Evolutionary conservation across 768 basidiomycete species (phyloP).

Genomic region (Phylloporus arenicola): DNA sequence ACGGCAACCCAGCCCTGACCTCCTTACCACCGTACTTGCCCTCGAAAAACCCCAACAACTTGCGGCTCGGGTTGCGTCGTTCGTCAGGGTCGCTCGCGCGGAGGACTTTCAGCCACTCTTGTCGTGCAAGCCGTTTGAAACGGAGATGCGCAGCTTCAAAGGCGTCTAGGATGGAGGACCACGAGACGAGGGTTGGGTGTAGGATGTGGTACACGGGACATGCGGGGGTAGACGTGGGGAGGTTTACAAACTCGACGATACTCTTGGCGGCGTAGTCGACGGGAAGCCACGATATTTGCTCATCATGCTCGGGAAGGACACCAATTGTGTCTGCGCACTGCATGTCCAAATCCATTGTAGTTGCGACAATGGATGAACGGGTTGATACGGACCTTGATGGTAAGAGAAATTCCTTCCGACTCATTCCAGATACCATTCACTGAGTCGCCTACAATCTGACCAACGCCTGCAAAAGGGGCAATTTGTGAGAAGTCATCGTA

Average conservation of each 20-base stretch:
- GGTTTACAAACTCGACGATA: slow-evolving; percentile 40
- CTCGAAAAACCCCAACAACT: slow-evolving; percentile 24
- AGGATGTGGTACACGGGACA: slow-evolving; percentile 24
- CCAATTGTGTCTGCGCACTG: slow-evolving; percentile 39
- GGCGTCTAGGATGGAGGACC: slow-evolving; percentile 37
- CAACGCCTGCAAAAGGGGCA: slow-evolving; percentile 35
- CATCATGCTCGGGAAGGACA: slow-evolving; percentile 28
- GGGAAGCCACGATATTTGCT: slow-evolving; percentile 45
- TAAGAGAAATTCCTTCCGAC: slow-evolving; percentile 36
- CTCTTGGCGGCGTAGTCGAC: slow-evolving; percentile 46
- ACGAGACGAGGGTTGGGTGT: slow-evolving; percentile 21
- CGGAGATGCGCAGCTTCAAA: slow-evolving; percentile 35
- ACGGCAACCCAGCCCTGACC: slow-evolving; percentile 1
- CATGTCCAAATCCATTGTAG: neutral
- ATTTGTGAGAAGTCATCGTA: neutral
- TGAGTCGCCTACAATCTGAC: slow-evolving; percentile 52
- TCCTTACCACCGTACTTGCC: slow-evolving; percentile 18
- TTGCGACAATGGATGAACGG: neutral
- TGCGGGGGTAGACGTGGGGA: neutral
- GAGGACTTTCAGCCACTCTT: slow-evolving; percentile 21
- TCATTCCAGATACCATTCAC: slow-evolving; percentile 48
- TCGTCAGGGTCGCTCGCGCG: slow-evolving; percentile 21
- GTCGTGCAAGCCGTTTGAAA: slow-evolving; percentile 17
- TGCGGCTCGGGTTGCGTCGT: slow-evolving; percentile 21
- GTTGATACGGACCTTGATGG: slow-evolving; percentile 24